phyloP scores from a whole-genome alignment of 306 rosid genomes.

The Corylus avellana region DNA sequence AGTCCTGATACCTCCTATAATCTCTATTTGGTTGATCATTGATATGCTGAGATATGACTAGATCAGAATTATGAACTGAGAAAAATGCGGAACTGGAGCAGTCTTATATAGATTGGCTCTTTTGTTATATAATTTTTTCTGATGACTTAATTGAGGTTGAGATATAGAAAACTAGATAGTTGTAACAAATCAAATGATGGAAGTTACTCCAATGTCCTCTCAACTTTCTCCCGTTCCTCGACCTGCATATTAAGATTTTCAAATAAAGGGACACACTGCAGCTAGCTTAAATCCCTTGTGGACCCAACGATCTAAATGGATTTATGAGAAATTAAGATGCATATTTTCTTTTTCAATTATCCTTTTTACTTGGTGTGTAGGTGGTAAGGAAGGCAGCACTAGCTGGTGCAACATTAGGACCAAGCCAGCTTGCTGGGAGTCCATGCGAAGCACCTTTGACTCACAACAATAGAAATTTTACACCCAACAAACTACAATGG shows the following conservation, averaged over 20 bases:
- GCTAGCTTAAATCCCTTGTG: not conserved
- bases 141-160: not conserved
- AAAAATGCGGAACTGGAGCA: not conserved
- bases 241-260: not conserved
- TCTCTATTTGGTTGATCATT: not conserved
- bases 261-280: not conserved
- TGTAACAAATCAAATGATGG: not conserved
- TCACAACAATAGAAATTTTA: not conserved
- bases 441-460: slow-evolving; percentile 1
- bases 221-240: not conserved
- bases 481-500: slow-evolving; percentile 1
- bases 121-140: not conserved
- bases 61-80: not conserved
- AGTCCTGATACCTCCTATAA: not conserved
- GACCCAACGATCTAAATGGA: not conserved
- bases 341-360: not conserved
- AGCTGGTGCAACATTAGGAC: slow-evolving; percentile 11
- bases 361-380: slow-evolving; percentile 7
- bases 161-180: not conserved
- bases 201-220: not conserved
- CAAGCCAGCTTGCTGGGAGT: slow-evolving; percentile 9
- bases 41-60: not conserved
- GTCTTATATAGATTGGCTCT: not conserved
- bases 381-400: slow-evolving; percentile 20
- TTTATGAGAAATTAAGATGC: not conserved